Evolutionary conservation across 2,329 filamentous ascomycete genomes (phyloP).

Genomic region (Talaromyces sp.): DNA sequence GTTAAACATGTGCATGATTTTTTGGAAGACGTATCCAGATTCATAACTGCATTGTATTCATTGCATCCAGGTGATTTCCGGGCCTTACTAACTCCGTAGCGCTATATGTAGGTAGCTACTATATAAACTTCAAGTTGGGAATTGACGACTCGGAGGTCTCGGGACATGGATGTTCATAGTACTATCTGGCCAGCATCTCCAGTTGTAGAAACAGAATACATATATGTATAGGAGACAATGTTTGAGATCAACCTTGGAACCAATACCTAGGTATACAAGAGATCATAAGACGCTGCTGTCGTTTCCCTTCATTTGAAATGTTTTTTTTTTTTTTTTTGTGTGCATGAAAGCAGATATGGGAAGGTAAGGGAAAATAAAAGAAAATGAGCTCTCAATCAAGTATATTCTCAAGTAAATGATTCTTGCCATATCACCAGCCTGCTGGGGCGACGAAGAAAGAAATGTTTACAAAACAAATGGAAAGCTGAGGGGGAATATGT

Average conservation of each 20-base stretch:
- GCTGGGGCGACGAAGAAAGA: conserved; percentile 17
- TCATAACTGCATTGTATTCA: not conserved
- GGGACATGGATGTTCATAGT: no score
- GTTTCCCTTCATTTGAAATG: not conserved
- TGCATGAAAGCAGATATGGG: not conserved
- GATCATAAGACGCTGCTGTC: not conserved
- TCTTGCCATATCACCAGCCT: conserved; percentile 12
- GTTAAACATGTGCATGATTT: not conserved
- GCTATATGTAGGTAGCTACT: not conserved
- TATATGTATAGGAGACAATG: no score
- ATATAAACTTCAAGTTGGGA: no score
- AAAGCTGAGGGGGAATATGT: not conserved
- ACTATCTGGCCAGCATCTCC: no score
- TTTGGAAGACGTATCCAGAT: not conserved
- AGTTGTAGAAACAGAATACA: no score
- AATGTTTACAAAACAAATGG: conserved; percentile 8
- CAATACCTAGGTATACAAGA: not conserved
- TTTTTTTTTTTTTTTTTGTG: not conserved
- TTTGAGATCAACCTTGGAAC: no score
- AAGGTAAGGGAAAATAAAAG: no score
- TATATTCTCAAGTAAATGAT: not conserved
- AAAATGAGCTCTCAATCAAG: not conserved
- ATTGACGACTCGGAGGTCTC: no score
- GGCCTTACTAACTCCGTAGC: not conserved
- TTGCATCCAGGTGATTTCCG: not conserved